Conservation (phyloP, 1,284 basidiomycete species). For the Ganoderma multipileum region DNA sequence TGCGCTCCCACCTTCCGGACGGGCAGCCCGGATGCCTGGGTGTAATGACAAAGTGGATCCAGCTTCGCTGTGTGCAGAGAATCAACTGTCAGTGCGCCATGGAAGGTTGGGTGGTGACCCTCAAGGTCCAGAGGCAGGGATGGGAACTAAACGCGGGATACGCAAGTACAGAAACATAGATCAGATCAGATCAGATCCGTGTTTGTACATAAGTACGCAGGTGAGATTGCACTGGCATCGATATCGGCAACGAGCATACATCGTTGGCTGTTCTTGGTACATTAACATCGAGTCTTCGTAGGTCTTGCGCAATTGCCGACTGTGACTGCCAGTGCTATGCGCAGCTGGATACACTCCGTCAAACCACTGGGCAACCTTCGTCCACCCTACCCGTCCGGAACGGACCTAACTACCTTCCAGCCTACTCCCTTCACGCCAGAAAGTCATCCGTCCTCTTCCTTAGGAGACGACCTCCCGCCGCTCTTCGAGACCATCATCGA, state of each 20-base stretch:
- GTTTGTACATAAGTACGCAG: too few species aligned
- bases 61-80: not conserved
- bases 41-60: not conserved
- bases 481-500: constrained; percentile 43
- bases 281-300: too few species aligned
- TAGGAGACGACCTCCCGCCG: constrained; percentile 38
- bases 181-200: constrained; percentile 16
- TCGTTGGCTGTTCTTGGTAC: not conserved
- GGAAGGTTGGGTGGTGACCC: too few species aligned
- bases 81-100: not conserved
- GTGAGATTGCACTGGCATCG: too few species aligned
- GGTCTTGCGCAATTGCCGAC: too few species aligned
- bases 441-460: too few species aligned
- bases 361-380: constrained; percentile 27
- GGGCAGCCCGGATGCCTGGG: not conserved
- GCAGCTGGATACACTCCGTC: constrained; percentile 31
- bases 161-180: too few species aligned
- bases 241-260: not conserved
- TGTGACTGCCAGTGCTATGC: too few species aligned
- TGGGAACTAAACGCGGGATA: constrained; percentile 6
- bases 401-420: constrained; percentile 36
- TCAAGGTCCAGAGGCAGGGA: not conserved
- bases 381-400: not conserved
- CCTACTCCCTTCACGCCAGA: too few species aligned
- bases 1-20: constrained; percentile 8